These are phyloP conservation scores for Pleurotus eryngii DNA, from an alignment of 768 basidiomycete species.

Conservation along the genomic window DNA sequence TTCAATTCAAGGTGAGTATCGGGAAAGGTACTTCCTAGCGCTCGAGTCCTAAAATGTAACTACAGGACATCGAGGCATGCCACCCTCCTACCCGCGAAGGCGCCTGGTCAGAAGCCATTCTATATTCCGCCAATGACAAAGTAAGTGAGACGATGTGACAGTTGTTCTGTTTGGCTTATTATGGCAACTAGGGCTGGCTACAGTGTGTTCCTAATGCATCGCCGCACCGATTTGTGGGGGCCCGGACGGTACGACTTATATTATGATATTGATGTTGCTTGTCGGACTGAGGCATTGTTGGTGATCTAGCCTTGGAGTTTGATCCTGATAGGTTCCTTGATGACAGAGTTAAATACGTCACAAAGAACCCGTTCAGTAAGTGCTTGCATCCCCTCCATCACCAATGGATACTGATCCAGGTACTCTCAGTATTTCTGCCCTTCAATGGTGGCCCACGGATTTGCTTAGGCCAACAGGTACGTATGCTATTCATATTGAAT, in stretches of 20 bases:
- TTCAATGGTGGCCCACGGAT: conserved; percentile 53
- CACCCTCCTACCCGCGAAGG: conserved; percentile 22
- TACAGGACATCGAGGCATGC: conserved; percentile 19
- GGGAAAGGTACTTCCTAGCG: background rate
- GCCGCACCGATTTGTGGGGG: conserved; percentile 66
- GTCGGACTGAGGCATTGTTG: no score
- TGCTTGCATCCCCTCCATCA: conserved; percentile 8
- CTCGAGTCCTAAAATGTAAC: background rate
- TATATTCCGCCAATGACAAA: conserved; percentile 38
- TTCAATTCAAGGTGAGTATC: conserved; percentile 29
- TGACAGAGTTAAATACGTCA: conserved; percentile 53
- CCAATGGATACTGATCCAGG: conserved; percentile 12
- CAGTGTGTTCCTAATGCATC: conserved; percentile 56
- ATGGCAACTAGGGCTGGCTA: conserved; percentile 34
- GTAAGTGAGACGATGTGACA: conserved; percentile 10
- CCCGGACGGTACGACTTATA: conserved; percentile 46
- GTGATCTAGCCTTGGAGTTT: conserved; percentile 45
- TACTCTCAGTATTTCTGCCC: conserved; percentile 40
- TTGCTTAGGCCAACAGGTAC: conserved; percentile 49
- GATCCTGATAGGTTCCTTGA: conserved; percentile 72
- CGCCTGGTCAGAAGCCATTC: conserved; percentile 31
- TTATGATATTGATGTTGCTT: no score
- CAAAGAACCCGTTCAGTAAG: conserved; percentile 45
- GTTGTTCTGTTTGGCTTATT: no score
- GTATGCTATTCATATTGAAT: background rate